Evolutionary conservation across 345 rosid species (phyloP).

Genomic region (Rhodamnia argentea): DNA sequence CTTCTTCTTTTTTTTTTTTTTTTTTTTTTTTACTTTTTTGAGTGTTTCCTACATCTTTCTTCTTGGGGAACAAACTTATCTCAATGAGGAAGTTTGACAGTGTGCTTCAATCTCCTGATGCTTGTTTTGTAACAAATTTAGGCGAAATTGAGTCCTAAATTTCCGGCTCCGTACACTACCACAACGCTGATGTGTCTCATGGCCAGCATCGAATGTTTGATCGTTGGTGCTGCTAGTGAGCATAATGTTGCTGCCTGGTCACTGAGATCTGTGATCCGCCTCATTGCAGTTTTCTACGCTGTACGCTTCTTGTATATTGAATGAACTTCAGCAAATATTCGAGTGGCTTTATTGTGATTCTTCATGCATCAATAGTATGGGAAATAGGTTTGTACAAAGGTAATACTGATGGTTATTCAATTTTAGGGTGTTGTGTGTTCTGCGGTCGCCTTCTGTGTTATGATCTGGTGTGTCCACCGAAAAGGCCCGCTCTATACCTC

Average conservation of each 20-base stretch:
- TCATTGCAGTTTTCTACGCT: slow-evolving; percentile 51
- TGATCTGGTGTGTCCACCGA: slow-evolving; percentile 57
- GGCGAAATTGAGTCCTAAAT: slow-evolving; percentile 48
- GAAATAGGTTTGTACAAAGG: not conserved
- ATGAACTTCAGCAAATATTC: not conserved
- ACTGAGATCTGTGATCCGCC: slow-evolving; percentile 32
- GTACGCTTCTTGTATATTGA: slow-evolving; percentile 16
- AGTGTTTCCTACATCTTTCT: not conserved
- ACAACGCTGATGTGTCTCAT: slow-evolving; percentile 60
- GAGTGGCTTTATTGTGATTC: not conserved
- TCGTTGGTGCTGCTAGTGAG: slow-evolving; percentile 26
- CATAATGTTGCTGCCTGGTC: slow-evolving; percentile 50
- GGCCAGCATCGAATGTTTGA: slow-evolving; percentile 51
- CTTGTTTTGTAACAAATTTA: slow-evolving; percentile 5
- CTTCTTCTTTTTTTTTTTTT: not conserved
- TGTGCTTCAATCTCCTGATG: not conserved
- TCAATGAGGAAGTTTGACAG: not conserved
- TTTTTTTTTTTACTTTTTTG: not conserved
- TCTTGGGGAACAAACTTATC: not conserved
- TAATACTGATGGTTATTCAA: not conserved
- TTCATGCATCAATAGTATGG: not conserved
- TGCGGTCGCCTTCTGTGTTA: slow-evolving; percentile 54
- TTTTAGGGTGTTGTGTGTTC: slow-evolving; percentile 66
- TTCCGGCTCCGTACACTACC: slow-evolving; percentile 74
- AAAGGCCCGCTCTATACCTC: slow-evolving; percentile 85